Evolutionary conservation across 208 protist species (phyloP).

Genomic region (Leishmania arabica): DNA sequence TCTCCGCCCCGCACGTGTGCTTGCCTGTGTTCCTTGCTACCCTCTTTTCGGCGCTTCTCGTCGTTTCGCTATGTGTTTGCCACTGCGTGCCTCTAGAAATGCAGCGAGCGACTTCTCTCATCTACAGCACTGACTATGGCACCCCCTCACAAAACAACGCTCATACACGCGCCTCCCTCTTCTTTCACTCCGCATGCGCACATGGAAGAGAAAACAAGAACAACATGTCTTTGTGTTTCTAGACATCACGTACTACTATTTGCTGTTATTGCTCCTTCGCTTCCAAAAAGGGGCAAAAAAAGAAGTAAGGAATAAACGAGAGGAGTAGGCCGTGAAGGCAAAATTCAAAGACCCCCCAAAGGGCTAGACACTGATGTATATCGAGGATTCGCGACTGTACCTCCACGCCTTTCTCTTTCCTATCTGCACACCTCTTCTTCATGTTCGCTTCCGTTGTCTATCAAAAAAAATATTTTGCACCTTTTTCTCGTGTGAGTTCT

Average conservation of each 20-base stretch:
- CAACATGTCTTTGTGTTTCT: not conserved
- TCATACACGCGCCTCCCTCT: not conserved
- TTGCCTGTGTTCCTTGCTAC: not conserved
- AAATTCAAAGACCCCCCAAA: not conserved
- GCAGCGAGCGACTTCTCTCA: not conserved
- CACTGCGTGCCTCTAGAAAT: not conserved
- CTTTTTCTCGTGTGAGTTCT: constrained; percentile 28
- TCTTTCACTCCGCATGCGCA: constrained; percentile 10
- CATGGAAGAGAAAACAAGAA: not conserved
- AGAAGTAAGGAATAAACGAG: not conserved
- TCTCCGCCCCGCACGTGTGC: not conserved
- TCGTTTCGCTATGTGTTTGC: not conserved
- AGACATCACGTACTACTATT: not conserved
- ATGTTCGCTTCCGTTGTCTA: not conserved
- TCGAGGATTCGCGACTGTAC: not conserved
- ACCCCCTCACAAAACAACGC: not conserved
- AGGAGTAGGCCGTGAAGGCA: not conserved
- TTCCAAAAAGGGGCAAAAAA: not conserved
- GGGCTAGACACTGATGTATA: not conserved
- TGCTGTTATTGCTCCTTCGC: not conserved
- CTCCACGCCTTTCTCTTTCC: not conserved
- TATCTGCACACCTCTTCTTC: not conserved
- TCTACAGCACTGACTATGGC: not conserved
- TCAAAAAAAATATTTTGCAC: constrained; percentile 15
- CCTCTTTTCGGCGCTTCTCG: not conserved